A percentile compares a stretch with the other conserved stretches of the same genome.
phyloP scores from a whole-genome alignment of 352 stramenopile genomes.

The Phytophthora meadii region DNA sequence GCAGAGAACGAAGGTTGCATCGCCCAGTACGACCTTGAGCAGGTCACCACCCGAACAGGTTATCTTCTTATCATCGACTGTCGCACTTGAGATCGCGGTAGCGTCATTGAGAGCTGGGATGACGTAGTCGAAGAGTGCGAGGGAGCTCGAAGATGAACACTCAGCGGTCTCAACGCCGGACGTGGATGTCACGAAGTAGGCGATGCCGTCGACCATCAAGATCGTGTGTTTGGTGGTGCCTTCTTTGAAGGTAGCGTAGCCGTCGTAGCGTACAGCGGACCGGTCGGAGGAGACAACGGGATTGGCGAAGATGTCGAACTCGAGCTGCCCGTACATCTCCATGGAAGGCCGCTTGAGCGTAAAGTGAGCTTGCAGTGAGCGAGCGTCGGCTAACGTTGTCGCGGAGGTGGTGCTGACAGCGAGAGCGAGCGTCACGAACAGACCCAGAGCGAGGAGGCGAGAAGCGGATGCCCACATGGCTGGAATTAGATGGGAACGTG shows the following conservation, averaged over 20 bases:
- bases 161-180: constrained; percentile 17
- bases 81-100: constrained; percentile 23
- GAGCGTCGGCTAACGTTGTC: constrained; percentile 33
- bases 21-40: constrained; percentile 36
- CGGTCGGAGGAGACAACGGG: constrained; percentile 31
- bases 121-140: constrained; percentile 36
- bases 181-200: constrained; percentile 36
- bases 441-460: constrained; percentile 5
- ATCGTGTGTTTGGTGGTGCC: constrained; percentile 31
- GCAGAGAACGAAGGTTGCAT: constrained; percentile 40
- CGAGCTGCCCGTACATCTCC: constrained; percentile 33
- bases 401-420: not conserved
- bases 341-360: constrained; percentile 45
- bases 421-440: constrained; percentile 18
- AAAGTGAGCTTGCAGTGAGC: constrained; percentile 36
- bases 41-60: constrained; percentile 33
- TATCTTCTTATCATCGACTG: constrained; percentile 17
- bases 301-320: constrained; percentile 47
- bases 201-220: constrained; percentile 38
- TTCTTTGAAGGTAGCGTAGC: constrained; percentile 29
- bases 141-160: constrained; percentile 24
- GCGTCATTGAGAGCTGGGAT: constrained; percentile 27
- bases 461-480: constrained; percentile 7
- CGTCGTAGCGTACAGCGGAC: constrained; percentile 35
- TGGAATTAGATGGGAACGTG: not conserved